Conservation (phyloP, 2,329 filamentous ascomycete species). For the Zymoseptoria pseudotritici region DNA sequence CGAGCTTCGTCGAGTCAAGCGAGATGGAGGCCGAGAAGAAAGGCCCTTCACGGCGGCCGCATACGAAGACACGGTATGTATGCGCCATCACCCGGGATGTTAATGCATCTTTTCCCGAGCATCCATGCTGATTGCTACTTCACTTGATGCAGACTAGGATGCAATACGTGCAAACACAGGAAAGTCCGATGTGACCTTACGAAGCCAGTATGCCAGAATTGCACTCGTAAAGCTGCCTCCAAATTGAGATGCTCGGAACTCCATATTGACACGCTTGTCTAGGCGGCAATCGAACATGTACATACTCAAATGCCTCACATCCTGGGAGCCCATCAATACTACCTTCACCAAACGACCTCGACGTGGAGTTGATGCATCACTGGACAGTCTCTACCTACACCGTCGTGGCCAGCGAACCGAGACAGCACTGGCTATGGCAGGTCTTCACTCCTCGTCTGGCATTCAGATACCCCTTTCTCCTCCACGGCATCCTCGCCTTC, state of each 20-base stretch:
- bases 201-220: conserved; percentile 18
- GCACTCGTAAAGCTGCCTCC: conserved; percentile 7
- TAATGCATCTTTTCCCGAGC: not conserved
- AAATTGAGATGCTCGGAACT: not conserved
- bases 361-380: conserved; percentile 20
- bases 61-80: conserved; percentile 17
- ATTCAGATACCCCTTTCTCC: conserved; percentile 14
- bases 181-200: conserved; percentile 18
- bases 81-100: not conserved
- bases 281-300: conserved; percentile 12
- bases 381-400: conserved; percentile 13
- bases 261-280: not conserved
- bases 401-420: conserved; percentile 8
- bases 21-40: not conserved
- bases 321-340: not conserved
- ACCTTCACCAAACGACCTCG: conserved; percentile 2
- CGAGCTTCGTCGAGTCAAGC: not conserved
- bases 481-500: conserved; percentile 14
- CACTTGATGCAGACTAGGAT: conserved; percentile 5
- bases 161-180: conserved; percentile 16
- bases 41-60: conserved; percentile 13
- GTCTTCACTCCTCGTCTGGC: conserved; percentile 12
- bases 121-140: not conserved
- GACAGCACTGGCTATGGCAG: conserved; percentile 11
- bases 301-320: conserved; percentile 6